Conservation (phyloP, 306 rosid species). For the Styphnolobium japonicum region DNA sequence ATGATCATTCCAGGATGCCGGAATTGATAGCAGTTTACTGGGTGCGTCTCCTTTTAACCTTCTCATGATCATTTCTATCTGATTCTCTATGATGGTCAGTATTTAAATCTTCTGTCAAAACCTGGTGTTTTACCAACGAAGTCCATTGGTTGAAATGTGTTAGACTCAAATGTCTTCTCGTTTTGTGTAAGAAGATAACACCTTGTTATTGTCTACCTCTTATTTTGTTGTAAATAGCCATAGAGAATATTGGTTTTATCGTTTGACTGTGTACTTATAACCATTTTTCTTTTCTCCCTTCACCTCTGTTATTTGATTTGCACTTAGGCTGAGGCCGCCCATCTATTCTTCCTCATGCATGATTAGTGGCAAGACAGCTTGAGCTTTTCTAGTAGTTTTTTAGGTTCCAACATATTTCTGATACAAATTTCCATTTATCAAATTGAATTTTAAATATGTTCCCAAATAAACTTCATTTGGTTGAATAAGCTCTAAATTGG, state of each 20-base stretch:
- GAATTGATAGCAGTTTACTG: slow-evolving; percentile 21
- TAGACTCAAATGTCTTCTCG: not conserved
- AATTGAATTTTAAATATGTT: not conserved
- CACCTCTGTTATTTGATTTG: not conserved
- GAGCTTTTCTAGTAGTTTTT: not conserved
- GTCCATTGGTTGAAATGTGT: slow-evolving; percentile 7
- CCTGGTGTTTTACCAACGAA: not conserved
- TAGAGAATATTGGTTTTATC: not conserved
- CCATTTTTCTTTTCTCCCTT: not conserved
- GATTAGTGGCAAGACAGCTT: not conserved
- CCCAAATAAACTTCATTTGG: not conserved
- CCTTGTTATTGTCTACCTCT: not conserved
- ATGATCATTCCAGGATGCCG: not conserved
- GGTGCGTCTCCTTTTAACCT: slow-evolving; percentile 44
- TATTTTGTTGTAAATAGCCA: not conserved
- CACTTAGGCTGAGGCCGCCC: not conserved
- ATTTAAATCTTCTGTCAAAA: not conserved
- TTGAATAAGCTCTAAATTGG: not conserved
- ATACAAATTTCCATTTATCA: not conserved
- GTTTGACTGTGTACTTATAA: not conserved
- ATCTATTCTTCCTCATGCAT: not conserved
- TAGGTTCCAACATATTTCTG: not conserved
- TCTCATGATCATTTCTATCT: slow-evolving; percentile 16
- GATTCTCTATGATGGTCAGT: not conserved
- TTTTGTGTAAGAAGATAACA: not conserved